Base-by-base conservation (phyloP, 2,329 filamentous ascomycete genomes). In the Mollisia scopiformis region DNA sequence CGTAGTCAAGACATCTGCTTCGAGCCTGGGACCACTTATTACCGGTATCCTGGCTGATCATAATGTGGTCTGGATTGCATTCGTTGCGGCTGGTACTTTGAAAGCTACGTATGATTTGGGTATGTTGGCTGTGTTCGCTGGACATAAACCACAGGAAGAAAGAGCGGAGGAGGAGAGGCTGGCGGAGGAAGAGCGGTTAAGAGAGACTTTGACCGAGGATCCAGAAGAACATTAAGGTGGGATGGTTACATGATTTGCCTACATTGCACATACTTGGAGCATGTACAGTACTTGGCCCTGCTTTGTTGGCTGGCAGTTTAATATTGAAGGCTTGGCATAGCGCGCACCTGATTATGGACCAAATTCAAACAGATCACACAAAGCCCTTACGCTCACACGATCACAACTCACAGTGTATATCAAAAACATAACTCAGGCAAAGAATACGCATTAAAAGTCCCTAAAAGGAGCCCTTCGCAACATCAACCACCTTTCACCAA, bases 1-100 rank as follows among this genome's bases (percentile, higher is more conserved):
- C 64, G 84, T 89, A 0, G 83, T 88, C 28, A 91, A 90, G 74
- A 92, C 88, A 0, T 77, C 81, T 6, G 80, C 82, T 5, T 84
- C 88, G 71, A 88, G 84, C 59, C 69, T 84, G 1, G 89, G 88
- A 0, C 87, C 88, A 0, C 72, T 85, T 0, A 76, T 89, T 19
- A 90, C 88, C 0, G 90, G 89, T n/a, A 68, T 86, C 0, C 69
- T 92, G 47, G 85, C 86, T 0, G 80, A 80, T 1, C 75, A 76
- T 1, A 75, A 80, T 2, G 71, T 82, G 8, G 88, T 89, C 69
- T 87, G 88, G 77, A 77, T 87, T 1, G 82, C 84, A 0, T 89
- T 91, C 69, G 78, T 86, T 0, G 71, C 81, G n/a, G 88, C 88
- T 0, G 89, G 88, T 51, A 71, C 75, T 1, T 71, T 90, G 66